A percentile compares a stretch with the other conserved stretches of the same genome.
Conservation (phyloP, 176 grass and related monocot genomes). For the Miscanthus lutarioriparius region DNA sequence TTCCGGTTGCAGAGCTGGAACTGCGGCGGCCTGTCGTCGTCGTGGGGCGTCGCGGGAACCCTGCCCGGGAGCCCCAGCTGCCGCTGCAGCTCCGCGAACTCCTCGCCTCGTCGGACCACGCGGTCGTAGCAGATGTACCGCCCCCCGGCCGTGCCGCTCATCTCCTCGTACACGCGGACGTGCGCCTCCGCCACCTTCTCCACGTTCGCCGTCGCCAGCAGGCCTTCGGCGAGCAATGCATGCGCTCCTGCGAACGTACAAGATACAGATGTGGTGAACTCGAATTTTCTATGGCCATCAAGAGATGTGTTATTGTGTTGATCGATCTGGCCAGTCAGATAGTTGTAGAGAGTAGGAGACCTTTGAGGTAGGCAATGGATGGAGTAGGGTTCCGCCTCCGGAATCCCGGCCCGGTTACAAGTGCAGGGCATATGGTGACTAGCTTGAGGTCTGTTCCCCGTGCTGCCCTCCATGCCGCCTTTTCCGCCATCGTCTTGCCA, state of each 20-base stretch:
- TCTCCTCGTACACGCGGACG: constrained; percentile 78
- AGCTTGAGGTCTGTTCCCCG: constrained; percentile 89
- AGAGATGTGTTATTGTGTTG: neutral
- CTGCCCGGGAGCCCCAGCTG: constrained; percentile 66
- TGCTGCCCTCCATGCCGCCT: constrained; percentile 83
- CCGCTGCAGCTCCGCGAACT: constrained; percentile 70
- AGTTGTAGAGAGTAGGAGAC: constrained; percentile 7
- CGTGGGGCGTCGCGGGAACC: neutral
- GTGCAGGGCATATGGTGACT: constrained; percentile 69
- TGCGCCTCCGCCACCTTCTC: constrained; percentile 82
- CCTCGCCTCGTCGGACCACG: constrained; percentile 63
- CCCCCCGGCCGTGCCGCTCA: constrained; percentile 72
- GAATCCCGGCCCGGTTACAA: constrained; percentile 84
- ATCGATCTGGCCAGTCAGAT: neutral
- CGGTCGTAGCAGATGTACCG: constrained; percentile 92
- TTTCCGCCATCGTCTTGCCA: constrained; percentile 94
- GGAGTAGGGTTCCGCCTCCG: constrained; percentile 77
- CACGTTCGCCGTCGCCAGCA: constrained; percentile 75
- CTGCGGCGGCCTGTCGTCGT: constrained; percentile 26
- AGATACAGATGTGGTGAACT: neutral
- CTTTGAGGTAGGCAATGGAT: constrained; percentile 96
- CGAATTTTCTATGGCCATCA: neutral
- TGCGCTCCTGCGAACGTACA: constrained; percentile 53
- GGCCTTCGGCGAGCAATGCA: constrained; percentile 66
- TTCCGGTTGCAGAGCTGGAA: constrained; percentile 86